These are phyloP conservation scores for Hypoxylon sp. DNA, from an alignment of 2,329 filamentous ascomycete genomes.

Conservation along the genomic window DNA sequence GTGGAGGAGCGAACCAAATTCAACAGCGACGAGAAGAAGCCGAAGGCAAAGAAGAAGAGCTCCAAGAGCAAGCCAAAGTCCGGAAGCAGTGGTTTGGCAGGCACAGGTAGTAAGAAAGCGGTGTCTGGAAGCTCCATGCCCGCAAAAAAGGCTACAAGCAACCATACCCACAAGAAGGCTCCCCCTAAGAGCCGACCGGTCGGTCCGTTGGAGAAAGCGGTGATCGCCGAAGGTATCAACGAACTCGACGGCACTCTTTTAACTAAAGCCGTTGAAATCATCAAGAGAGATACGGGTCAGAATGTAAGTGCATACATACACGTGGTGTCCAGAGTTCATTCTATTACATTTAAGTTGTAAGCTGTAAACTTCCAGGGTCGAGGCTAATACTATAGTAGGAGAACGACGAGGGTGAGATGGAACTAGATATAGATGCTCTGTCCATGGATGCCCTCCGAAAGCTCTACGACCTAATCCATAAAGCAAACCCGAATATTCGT, in stretches of 20 bases:
- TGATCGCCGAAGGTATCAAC: slow-evolving; percentile 88
- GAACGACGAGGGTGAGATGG: slow-evolving; percentile 70
- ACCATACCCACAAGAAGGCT: slow-evolving; percentile 58
- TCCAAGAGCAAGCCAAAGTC: slow-evolving; percentile 73
- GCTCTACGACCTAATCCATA: slow-evolving; percentile 60
- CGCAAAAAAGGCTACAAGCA: slow-evolving; percentile 50
- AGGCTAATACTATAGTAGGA: slow-evolving; percentile 56
- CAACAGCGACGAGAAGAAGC: slow-evolving; percentile 70
- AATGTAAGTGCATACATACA: slow-evolving; percentile 67
- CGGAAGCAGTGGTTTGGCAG: slow-evolving; percentile 48
- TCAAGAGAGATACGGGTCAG: slow-evolving; percentile 85
- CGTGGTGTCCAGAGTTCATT: slow-evolving; percentile 31
- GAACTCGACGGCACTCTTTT: slow-evolving; percentile 83
- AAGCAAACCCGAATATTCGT: slow-evolving; percentile 55
- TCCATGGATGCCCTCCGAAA: slow-evolving; percentile 67
- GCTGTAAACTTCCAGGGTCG: not conserved
- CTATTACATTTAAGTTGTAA: not conserved
- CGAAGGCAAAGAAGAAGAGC: slow-evolving; percentile 89
- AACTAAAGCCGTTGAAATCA: slow-evolving; percentile 85
- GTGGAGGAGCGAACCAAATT: slow-evolving; percentile 78
- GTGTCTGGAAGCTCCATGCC: slow-evolving; percentile 50
- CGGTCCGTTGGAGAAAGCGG: slow-evolving; percentile 86
- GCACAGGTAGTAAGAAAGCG: slow-evolving; percentile 58
- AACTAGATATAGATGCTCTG: slow-evolving; percentile 70
- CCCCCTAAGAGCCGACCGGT: slow-evolving; percentile 68